Conservation (phyloP, 352 stramenopile genomes). For the Globisporangium takayamanum region DNA sequence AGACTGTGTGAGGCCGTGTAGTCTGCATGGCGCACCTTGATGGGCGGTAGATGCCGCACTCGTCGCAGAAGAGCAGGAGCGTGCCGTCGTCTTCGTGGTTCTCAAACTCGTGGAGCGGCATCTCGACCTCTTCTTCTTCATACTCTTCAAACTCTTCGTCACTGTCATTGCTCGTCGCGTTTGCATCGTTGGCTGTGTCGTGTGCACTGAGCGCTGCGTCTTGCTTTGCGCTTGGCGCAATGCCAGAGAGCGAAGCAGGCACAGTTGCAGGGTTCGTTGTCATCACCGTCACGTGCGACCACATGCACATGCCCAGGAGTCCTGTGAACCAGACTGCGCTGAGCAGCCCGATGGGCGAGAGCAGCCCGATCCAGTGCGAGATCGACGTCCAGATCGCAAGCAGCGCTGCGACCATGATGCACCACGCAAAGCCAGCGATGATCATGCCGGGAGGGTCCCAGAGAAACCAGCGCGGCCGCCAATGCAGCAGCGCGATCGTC, state of each 20-base stretch:
- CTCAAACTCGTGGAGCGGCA: constrained; percentile 61
- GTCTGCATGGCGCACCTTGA: constrained; percentile 31
- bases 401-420: constrained; percentile 37
- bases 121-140: constrained; percentile 54
- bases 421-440: constrained; percentile 56
- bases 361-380: constrained; percentile 46
- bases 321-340: constrained; percentile 37
- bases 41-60: constrained; percentile 71
- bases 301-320: constrained; percentile 69
- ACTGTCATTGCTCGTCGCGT: background rate
- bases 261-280: constrained; percentile 76
- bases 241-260: constrained; percentile 29
- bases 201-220: background rate
- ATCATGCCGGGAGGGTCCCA: constrained; percentile 54
- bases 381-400: constrained; percentile 41
- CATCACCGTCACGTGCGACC: constrained; percentile 62
- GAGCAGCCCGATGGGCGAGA: constrained; percentile 39
- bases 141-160: constrained; percentile 17
- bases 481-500: background rate
- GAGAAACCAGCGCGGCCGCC: constrained; percentile 40
- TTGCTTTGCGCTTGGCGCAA: constrained; percentile 5
- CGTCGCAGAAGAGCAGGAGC: constrained; percentile 73
- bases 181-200: constrained; percentile 9
- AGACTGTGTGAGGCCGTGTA: too few species aligned
- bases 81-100: constrained; percentile 66